Conservation (phyloP, 2,329 filamentous ascomycete species). For the Curvularia sp. region DNA sequence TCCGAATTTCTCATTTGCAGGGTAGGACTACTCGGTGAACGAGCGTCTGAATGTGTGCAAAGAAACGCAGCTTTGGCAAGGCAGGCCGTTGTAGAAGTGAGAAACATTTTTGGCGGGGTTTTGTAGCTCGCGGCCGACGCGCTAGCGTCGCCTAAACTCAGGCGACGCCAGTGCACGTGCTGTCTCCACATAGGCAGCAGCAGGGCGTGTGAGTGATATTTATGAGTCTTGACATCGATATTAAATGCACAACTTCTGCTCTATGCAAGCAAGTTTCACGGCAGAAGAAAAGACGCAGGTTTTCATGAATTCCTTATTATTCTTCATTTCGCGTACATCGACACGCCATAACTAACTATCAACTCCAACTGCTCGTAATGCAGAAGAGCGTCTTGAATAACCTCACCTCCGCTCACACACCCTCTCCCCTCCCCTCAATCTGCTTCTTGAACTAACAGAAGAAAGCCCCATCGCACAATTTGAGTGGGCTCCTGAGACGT, state of each 20-base stretch:
- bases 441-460: slow-evolving; percentile 25
- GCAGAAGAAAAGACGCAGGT: neutral
- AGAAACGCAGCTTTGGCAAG: slow-evolving; percentile 94
- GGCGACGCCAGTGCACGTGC: slow-evolving; percentile 11
- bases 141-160: slow-evolving; percentile 29
- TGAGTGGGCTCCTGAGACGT: neutral
- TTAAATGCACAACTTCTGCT: slow-evolving; percentile 19
- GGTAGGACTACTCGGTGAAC: slow-evolving; percentile 36
- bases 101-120: slow-evolving; percentile 49
- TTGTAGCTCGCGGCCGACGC: slow-evolving; percentile 39
- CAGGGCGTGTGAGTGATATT: neutral
- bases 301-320: slow-evolving; percentile 3
- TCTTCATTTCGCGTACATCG: slow-evolving; percentile 1
- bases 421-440: neutral
- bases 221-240: slow-evolving; percentile 20
- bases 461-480: slow-evolving; percentile 9
- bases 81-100: slow-evolving; percentile 71
- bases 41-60: slow-evolving; percentile 78
- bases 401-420: neutral
- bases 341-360: slow-evolving; percentile 1
- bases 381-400: neutral
- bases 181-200: neutral
- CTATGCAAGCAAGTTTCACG: slow-evolving; percentile 21
- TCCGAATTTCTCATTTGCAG: slow-evolving; percentile 99
- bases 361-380: neutral